Conservation (phyloP, 352 stramenopile genomes). For the Pythium scleroteichum region DNA sequence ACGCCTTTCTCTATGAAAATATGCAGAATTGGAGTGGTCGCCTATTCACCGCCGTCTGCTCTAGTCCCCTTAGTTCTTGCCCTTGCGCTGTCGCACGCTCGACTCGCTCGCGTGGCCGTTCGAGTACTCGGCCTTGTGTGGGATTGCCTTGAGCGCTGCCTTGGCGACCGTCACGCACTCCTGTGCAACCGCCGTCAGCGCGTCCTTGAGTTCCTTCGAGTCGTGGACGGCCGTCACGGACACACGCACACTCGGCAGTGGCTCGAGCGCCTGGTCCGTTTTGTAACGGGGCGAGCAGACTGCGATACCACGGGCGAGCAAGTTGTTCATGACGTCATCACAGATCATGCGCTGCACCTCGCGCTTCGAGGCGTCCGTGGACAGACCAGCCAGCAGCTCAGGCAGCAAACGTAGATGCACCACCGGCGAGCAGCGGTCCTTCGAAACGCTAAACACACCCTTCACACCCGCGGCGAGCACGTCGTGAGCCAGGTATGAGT, state of each 20-base stretch:
- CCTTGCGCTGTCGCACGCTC: slow-evolving; percentile 49
- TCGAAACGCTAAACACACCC: slow-evolving; percentile 53
- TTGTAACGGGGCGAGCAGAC: slow-evolving; percentile 81
- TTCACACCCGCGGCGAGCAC: slow-evolving; percentile 41
- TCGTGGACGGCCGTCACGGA: slow-evolving; percentile 76
- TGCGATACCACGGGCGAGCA: slow-evolving; percentile 59
- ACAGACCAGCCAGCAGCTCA: slow-evolving; percentile 38
- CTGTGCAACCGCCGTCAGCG: slow-evolving; percentile 56
- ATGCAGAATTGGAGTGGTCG: background rate
- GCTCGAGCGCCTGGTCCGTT: slow-evolving; percentile 54
- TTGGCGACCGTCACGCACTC: slow-evolving; percentile 60
- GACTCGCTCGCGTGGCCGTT: slow-evolving; percentile 21
- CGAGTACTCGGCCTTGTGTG: slow-evolving; percentile 16
- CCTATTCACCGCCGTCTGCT: background rate
- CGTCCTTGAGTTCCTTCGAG: slow-evolving; percentile 49
- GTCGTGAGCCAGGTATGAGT: slow-evolving; percentile 62
- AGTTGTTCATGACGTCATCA: slow-evolving; percentile 63
- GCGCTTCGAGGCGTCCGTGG: slow-evolving; percentile 51
- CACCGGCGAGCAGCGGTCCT: slow-evolving; percentile 65
- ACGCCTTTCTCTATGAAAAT: slow-evolving; percentile 1
- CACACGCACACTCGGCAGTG: slow-evolving; percentile 71
- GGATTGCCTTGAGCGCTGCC: slow-evolving; percentile 38
- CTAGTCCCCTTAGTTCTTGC: slow-evolving; percentile 16
- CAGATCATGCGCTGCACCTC: slow-evolving; percentile 58
- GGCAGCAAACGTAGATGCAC: slow-evolving; percentile 63